These are phyloP conservation scores for Akanthomyces uredinophilus DNA, from an alignment of 2,329 filamentous ascomycete genomes.

Conservation along the genomic window DNA sequence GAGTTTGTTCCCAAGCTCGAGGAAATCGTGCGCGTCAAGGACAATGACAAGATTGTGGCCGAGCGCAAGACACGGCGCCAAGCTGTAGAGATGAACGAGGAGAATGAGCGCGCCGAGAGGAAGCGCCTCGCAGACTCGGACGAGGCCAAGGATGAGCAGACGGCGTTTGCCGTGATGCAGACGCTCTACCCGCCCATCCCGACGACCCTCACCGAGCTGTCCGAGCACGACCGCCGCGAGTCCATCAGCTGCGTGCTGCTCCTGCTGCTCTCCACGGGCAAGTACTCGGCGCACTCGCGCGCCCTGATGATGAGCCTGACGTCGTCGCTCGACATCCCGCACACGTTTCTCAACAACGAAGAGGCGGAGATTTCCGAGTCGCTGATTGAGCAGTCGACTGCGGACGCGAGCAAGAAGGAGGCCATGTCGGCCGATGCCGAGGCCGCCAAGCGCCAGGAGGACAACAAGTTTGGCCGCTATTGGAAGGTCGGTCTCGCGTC, in stretches of 20 bases:
- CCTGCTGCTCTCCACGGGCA: slow-evolving; percentile 64
- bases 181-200: slow-evolving; percentile 48
- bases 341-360: slow-evolving; percentile 58
- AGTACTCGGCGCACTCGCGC: slow-evolving; percentile 70
- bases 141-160: slow-evolving; percentile 27
- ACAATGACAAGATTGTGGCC: slow-evolving; percentile 41
- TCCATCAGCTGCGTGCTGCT: slow-evolving; percentile 66
- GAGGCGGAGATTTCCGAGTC: slow-evolving; percentile 73
- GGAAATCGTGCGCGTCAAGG: slow-evolving; percentile 55
- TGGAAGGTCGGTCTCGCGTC: slow-evolving; percentile 91
- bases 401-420: slow-evolving; percentile 34
- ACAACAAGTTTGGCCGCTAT: slow-evolving; percentile 64
- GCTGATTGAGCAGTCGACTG: slow-evolving; percentile 60
- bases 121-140: slow-evolving; percentile 33
- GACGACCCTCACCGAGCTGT: slow-evolving; percentile 51
- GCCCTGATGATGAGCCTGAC: slow-evolving; percentile 62
- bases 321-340: slow-evolving; percentile 59
- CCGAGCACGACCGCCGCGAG: slow-evolving; percentile 54
- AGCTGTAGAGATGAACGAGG: slow-evolving; percentile 33
- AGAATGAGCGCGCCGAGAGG: slow-evolving; percentile 31
- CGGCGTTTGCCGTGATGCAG: slow-evolving; percentile 43
- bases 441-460: slow-evolving; percentile 65
- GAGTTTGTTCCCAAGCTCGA: slow-evolving; percentile 65
- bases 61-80: slow-evolving; percentile 43
- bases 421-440: slow-evolving; percentile 71